A percentile compares a stretch with the other conserved stretches of the same genome.
phyloP scores from a whole-genome alignment of 305 asterid genomes.

The Fraxinus sp. region DNA sequence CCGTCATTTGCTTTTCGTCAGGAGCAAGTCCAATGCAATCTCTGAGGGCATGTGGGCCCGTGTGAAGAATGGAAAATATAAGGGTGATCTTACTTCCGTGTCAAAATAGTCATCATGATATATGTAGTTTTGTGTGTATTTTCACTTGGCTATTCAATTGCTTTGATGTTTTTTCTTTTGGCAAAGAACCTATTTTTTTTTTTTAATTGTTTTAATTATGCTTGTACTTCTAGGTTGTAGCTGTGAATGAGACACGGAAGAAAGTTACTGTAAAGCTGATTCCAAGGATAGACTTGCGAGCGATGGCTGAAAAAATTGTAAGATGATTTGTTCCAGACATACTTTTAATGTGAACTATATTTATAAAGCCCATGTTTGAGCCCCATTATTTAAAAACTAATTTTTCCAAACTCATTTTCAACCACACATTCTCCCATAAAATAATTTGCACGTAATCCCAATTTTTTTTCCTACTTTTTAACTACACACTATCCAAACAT shows the following conservation, averaged over 20 bases:
- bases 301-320: slow-evolving; percentile 91
- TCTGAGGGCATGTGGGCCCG: slow-evolving; percentile 90
- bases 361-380: neutral
- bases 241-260: slow-evolving; percentile 59
- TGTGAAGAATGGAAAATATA: slow-evolving; percentile 88
- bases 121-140: neutral
- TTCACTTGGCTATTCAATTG: neutral
- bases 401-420: too few relatives aligned
- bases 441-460: neutral
- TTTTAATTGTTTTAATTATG: slow-evolving; percentile 23
- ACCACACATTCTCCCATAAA: neutral
- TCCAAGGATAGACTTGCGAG: slow-evolving; percentile 86
- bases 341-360: slow-evolving; percentile 1
- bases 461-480: neutral
- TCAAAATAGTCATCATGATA: neutral
- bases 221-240: slow-evolving; percentile 54
- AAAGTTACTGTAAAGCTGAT: slow-evolving; percentile 79
- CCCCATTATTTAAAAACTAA: neutral
- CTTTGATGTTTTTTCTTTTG: neutral
- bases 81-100: slow-evolving; percentile 48
- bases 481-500: neutral
- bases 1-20: slow-evolving; percentile 52
- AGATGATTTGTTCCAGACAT: slow-evolving; percentile 24
- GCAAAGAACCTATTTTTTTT: slow-evolving; percentile 14
- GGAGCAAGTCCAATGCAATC: slow-evolving; percentile 64